A percentile compares a stretch with the other conserved stretches of the same genome.
phyloP scores from a whole-genome alignment of 352 stramenopile genomes.

The Globisporangium iwayamae region DNA sequence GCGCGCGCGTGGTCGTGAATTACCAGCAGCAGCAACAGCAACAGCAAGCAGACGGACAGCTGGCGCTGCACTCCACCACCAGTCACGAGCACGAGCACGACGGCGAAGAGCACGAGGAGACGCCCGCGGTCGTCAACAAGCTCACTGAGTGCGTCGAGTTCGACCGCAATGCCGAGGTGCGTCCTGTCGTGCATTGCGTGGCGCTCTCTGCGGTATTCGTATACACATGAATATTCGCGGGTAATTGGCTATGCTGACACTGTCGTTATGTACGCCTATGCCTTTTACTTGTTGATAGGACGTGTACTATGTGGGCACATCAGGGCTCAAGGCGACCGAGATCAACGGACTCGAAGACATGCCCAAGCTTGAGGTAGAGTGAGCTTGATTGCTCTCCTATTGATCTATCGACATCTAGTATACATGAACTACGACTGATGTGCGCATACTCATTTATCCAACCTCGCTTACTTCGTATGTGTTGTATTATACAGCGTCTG shows the following conservation, averaged over 20 bases:
- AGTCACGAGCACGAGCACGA: slow-evolving; percentile 14
- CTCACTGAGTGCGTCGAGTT: slow-evolving; percentile 80
- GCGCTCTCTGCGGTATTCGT: neutral
- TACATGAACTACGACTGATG: neutral
- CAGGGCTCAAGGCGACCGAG: slow-evolving; percentile 71
- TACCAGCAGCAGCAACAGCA: neutral
- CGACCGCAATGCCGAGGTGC: slow-evolving; percentile 38
- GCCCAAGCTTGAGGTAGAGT: slow-evolving; percentile 35
- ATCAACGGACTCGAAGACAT: slow-evolving; percentile 59
- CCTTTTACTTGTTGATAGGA: slow-evolving; percentile 27
- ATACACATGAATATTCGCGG: neutral
- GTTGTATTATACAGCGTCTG: slow-evolving; percentile 27
- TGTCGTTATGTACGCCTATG: neutral
- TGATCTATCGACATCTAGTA: neutral
- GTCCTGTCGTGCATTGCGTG: neutral
- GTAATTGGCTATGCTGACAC: neutral
- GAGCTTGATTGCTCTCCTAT: no score
- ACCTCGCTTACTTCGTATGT: neutral
- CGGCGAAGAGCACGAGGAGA: slow-evolving; percentile 26
- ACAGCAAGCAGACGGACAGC: neutral
- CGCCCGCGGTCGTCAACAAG: slow-evolving; percentile 24
- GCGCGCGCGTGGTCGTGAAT: slow-evolving; percentile 7
- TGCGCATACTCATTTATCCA: neutral
- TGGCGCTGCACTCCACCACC: neutral
- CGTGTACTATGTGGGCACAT: slow-evolving; percentile 81